Conservation (phyloP, 345 rosid genomes). For the Populus deltoides region DNA sequence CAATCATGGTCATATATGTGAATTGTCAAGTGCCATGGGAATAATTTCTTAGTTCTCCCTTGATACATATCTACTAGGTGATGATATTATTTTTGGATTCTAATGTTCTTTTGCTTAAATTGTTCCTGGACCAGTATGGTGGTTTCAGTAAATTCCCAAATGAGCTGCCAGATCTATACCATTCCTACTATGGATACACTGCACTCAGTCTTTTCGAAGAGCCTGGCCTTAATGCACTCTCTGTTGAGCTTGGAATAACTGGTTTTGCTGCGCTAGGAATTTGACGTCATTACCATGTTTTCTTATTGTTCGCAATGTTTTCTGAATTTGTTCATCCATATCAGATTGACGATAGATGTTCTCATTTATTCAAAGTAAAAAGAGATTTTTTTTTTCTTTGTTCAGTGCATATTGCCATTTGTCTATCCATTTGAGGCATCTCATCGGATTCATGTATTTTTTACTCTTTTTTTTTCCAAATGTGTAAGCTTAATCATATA, state of each 20-base stretch:
- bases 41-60: neutral
- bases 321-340: neutral
- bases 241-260: slow-evolving; percentile 66
- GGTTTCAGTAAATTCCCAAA: slow-evolving; percentile 76
- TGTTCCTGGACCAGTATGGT: slow-evolving; percentile 52
- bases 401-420: neutral
- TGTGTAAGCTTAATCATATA: neutral
- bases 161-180: slow-evolving; percentile 71
- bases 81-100: neutral
- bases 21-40: neutral
- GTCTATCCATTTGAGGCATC: neutral
- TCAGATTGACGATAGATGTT: neutral
- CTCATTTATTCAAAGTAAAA: neutral
- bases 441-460: neutral
- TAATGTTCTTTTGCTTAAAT: neutral
- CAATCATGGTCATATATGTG: neutral
- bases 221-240: slow-evolving; percentile 54
- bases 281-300: slow-evolving; percentile 16
- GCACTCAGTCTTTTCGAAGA: slow-evolving; percentile 90
- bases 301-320: neutral
- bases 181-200: slow-evolving; percentile 72
- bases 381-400: neutral
- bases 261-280: slow-evolving; percentile 42
- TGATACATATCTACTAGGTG: neutral
- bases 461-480: neutral